Evolutionary conservation across 352 stramenopile genomes (phyloP), one percentile per base, ranked within the genome.

Genomic region (Phytophthora fragariaefolia): DNA sequence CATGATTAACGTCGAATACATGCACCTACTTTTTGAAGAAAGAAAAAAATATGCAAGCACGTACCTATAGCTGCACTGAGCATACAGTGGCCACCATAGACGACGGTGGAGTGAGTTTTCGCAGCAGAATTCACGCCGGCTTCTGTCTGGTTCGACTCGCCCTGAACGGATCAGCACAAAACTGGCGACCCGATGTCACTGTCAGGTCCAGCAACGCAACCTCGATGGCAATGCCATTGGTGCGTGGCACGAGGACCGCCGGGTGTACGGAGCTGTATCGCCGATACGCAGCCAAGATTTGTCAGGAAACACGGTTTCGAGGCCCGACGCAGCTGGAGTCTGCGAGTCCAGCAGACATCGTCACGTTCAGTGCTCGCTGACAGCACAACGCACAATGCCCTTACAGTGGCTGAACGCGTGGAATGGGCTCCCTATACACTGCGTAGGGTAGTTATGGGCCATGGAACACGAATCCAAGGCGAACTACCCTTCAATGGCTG

Each of bases 221-320:
- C 7, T 17, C 28, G 15, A n/a, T 51, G 38, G 28, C 47, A 36
- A 61, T 23, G 36, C 28, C 23, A 71, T 71, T 71, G 63, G 63
- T 27, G 36, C 15, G 24, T 52, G 63, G 32, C 63, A 71, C 63
- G 63, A 54, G 55, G 17, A 8, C 23, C 27, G 22, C 17, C 27
- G 49, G 40, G 40, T 48, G 40, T 48, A 45, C 49, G 28, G 26
- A 28, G 22, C 47, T 24, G 59, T 49, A 32, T 50, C 23, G 49
- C 12, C 52, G 52, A 46, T 27, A 49, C 20, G 20, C 15, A 1
- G 17, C 13, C 10, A 22, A 28, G 49, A 66, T 67, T 62, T 67
- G 63, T 50, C 48, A 49, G 17, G 9, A 65, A 45, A 57, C 49
- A 65, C 42, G 15, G 42, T 69, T 54, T 34, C n/a, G 13, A 20